phyloP scores from a whole-genome alignment of 257 asterid species.

The Penstemon davidsonii region DNA sequence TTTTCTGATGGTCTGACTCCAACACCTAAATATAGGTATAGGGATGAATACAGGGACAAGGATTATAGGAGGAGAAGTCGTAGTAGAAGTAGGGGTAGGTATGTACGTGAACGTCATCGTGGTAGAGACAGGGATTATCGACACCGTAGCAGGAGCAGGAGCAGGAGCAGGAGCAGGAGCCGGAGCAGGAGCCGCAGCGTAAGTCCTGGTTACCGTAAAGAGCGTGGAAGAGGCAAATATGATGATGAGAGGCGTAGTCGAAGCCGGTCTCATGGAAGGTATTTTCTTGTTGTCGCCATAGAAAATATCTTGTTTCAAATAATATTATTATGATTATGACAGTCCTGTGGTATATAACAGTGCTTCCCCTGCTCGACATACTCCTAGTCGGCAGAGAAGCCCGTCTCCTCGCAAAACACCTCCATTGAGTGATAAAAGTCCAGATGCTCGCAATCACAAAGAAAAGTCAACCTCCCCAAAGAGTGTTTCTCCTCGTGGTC shows the following conservation, averaged over 20 bases:
- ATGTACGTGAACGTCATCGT: slow-evolving; percentile 63
- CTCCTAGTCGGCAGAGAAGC: slow-evolving; percentile 71
- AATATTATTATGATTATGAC: slow-evolving; percentile 6
- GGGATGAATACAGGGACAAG: slow-evolving; percentile 61
- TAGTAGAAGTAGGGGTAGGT: slow-evolving; percentile 73
- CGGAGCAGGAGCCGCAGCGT: slow-evolving; percentile 67
- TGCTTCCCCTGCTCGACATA: slow-evolving; percentile 76
- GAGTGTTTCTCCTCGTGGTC: slow-evolving; percentile 74
- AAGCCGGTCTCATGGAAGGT: slow-evolving; percentile 83
- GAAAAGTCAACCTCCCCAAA: slow-evolving; percentile 60
- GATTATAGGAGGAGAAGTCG: slow-evolving; percentile 74
- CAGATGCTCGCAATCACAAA: slow-evolving; percentile 46
- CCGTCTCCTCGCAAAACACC: slow-evolving; percentile 62
- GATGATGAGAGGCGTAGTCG: slow-evolving; percentile 71
- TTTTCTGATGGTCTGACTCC: neutral
- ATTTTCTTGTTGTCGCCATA: neutral
- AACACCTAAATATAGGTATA: slow-evolving; percentile 28
- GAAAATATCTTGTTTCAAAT: neutral
- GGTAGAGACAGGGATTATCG: slow-evolving; percentile 65
- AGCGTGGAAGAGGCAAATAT: slow-evolving; percentile 74
- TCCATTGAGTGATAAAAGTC: slow-evolving; percentile 65
- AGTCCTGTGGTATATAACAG: slow-evolving; percentile 34
- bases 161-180: no score
- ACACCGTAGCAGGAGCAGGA: slow-evolving; percentile 54
- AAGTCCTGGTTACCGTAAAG: slow-evolving; percentile 68